These are phyloP conservation scores for Komagataella pastoris DNA, from an alignment of 805 yeast genomes.

Conservation along the genomic window DNA sequence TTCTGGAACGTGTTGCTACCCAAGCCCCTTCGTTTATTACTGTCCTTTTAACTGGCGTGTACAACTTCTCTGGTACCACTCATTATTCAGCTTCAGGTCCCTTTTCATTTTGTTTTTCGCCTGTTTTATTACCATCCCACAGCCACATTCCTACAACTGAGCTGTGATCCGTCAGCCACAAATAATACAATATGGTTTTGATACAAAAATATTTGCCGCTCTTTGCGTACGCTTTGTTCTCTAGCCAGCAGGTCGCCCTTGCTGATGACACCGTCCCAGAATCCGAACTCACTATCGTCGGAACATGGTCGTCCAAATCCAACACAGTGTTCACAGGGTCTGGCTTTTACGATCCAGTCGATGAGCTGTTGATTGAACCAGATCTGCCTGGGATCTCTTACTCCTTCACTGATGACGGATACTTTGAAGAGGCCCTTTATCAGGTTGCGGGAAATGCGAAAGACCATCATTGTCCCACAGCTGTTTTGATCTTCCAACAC, in stretches of 20 bases:
- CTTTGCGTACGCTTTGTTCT: not conserved
- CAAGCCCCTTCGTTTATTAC: not conserved
- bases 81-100: not conserved
- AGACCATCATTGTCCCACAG: conserved; percentile 75
- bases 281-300: conserved; percentile 29
- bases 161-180: not conserved
- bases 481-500: conserved; percentile 77
- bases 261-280: not conserved
- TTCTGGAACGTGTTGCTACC: not conserved
- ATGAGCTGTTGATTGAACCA: conserved; percentile 89
- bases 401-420: conserved; percentile 89
- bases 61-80: not conserved
- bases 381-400: conserved; percentile 89
- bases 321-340: conserved; percentile 96
- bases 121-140: not conserved
- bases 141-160: not conserved
- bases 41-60: not conserved
- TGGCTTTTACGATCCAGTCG: conserved; percentile 90
- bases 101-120: not conserved
- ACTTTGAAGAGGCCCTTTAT: conserved; percentile 81
- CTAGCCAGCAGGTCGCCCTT: not conserved
- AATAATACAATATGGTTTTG: not conserved
- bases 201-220: not conserved
- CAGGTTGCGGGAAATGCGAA: conserved; percentile 58
- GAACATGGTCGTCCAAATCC: conserved; percentile 94